Evolutionary conservation across 192 early-diverging fungal species (phyloP).

Genomic region (Diversispora epigaea): DNA sequence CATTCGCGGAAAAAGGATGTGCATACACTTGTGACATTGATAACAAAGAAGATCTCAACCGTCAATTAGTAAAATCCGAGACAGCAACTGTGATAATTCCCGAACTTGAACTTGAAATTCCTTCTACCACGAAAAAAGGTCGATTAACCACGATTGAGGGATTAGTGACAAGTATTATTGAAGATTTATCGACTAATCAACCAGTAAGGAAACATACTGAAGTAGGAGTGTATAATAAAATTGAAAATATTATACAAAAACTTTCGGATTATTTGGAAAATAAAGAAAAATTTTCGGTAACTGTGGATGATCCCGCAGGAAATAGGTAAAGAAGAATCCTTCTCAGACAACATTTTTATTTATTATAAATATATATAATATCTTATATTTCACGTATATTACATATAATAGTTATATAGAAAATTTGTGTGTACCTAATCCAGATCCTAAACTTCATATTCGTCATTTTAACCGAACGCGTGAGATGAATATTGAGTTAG

Average conservation of each 20-base stretch:
- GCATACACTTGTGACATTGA: constrained; percentile 61
- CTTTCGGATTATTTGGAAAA: constrained; percentile 61
- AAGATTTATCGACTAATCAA: constrained; percentile 79
- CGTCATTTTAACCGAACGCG: constrained; percentile 69
- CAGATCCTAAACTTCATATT: constrained; percentile 73
- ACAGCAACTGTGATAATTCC: constrained; percentile 72
- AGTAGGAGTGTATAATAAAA: constrained; percentile 68
- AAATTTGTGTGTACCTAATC: constrained; percentile 71
- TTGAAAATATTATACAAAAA: constrained; percentile 66
- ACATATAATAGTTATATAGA: constrained; percentile 69
- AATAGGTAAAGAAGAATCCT: constrained; percentile 51
- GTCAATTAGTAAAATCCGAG: constrained; percentile 89
- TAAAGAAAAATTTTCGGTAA: constrained; percentile 67
- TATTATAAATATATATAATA: background rate
- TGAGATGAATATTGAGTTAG: constrained; percentile 79
- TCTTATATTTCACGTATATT: background rate
- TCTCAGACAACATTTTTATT: background rate
- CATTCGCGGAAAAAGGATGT: constrained; percentile 81
- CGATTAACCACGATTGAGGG: constrained; percentile 92
- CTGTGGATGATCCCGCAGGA: constrained; percentile 87
- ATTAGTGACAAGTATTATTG: constrained; percentile 69
- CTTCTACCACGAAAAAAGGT: constrained; percentile 70
- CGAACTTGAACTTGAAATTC: constrained; percentile 90
- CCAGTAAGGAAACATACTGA: constrained; percentile 70
- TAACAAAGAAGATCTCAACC: constrained; percentile 78